Evolutionary conservation across 2,329 filamentous ascomycete species (phyloP), one percentile per base, ranked within the genome.

Genomic region (Pyrenochaeta sp.): DNA sequence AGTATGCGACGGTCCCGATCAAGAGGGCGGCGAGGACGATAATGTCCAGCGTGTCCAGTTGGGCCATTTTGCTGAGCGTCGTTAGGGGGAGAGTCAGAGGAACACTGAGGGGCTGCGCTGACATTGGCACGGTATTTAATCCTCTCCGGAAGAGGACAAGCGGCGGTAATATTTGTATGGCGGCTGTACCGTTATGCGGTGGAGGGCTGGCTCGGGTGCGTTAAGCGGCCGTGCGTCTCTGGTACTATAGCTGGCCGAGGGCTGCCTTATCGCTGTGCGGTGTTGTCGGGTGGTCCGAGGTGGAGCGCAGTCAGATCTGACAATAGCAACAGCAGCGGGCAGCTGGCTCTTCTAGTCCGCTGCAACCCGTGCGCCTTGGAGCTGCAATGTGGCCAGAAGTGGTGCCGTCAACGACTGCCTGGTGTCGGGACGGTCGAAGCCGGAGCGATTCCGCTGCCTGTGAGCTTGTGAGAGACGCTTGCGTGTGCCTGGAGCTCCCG

Each of bases 1-100:
- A 96, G 82, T 98, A 99, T 75, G 94, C 95, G 60, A 93, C 77
- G 47, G 93, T 97, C 67, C 92, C 95, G 57, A 96, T 78, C 54
- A 98, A 86, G 71, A 99, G 90, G 57, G 87, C 87, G 62, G 88
- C 87, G 67, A 99, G 91, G 84, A 99, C 95, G 72, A 97, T 80
- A 71, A 98, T 85, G 85, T 99, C 95, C 82, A 99, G 84, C 27
- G 93, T 96, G 78, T 99, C 95, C 77, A 99, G 88, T 85, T 97
- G 91, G 68, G 94, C 92, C 95, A 99, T 98, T 72, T 67, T 85
- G 64, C 22, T 28, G 56, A 56, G 58, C 60, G 63, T 27, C 27
- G 59, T 54, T 50, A 52, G 58, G 52, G 53, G 45, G 34, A 57
- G 58, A 52, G 47, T 43, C 49, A 32, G 52, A 60, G 51, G 52